phyloP scores from a whole-genome alignment of 306 rosid genomes.

The Quercus glauca region DNA sequence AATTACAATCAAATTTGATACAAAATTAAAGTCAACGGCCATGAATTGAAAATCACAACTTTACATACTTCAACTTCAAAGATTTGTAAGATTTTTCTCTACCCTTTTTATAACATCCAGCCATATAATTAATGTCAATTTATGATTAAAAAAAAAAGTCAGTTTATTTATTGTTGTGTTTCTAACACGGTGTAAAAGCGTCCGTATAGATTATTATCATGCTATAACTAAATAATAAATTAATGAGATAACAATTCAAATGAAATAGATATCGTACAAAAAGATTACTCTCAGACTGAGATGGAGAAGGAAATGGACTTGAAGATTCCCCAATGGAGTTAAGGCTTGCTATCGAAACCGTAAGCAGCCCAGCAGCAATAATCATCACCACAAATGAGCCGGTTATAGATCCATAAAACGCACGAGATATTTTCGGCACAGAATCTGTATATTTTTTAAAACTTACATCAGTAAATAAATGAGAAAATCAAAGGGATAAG shows the following conservation, averaged over 20 bases:
- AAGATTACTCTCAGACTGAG: constrained; percentile 76
- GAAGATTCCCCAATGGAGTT: constrained; percentile 50
- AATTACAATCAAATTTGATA: too few relatives aligned
- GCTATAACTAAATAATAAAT: not conserved
- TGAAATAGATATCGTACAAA: constrained; percentile 49
- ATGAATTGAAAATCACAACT: too few relatives aligned
- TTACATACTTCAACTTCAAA: not conserved
- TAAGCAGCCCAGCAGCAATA: constrained; percentile 66
- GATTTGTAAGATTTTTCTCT: not conserved
- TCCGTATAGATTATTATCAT: not conserved
- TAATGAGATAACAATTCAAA: constrained; percentile 1
- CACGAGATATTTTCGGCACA: constrained; percentile 46
- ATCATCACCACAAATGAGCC: constrained; percentile 64
- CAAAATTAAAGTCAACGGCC: too few relatives aligned
- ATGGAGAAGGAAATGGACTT: constrained; percentile 47
- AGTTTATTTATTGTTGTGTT: not conserved
- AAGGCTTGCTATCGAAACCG: constrained; percentile 80
- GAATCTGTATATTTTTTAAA: constrained; percentile 56
- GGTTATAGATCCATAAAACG: constrained; percentile 50
- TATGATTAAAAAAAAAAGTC: too few relatives aligned
- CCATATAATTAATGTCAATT: not conserved
- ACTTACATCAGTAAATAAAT: not conserved
- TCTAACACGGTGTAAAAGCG: not conserved
- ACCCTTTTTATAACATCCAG: not conserved
- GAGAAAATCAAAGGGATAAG: not conserved